Evolutionary conservation across 1,284 basidiomycete species (phyloP).

Genomic region (Phaffia rhodozyma): DNA sequence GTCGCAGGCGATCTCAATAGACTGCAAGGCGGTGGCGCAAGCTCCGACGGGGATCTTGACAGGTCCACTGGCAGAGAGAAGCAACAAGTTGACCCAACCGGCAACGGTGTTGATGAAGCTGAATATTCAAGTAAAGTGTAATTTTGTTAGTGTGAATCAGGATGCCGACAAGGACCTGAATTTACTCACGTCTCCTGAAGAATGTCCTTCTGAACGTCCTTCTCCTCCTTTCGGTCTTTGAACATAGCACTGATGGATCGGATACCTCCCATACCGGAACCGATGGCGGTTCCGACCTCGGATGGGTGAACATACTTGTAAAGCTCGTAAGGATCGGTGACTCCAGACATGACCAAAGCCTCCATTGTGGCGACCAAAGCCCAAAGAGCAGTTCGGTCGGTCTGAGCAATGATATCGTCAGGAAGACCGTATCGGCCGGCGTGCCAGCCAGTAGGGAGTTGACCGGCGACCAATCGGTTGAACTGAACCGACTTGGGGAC

Average conservation of each 20-base stretch:
- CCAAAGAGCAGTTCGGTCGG: slow-evolving; percentile 86
- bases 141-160: slow-evolving; percentile 5
- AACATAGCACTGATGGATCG: slow-evolving; percentile 88
- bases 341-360: slow-evolving; percentile 90
- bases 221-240: slow-evolving; percentile 93
- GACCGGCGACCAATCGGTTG: slow-evolving; percentile 86
- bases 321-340: slow-evolving; percentile 92
- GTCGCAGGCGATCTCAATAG: slow-evolving; percentile 94
- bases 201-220: slow-evolving; percentile 95
- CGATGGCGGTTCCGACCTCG: slow-evolving; percentile 81
- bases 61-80: slow-evolving; percentile 87
- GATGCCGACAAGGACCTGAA: slow-evolving; percentile 20
- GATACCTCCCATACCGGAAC: slow-evolving; percentile 96
- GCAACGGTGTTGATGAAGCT: slow-evolving; percentile 96
- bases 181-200: slow-evolving; percentile 82
- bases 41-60: slow-evolving; percentile 99
- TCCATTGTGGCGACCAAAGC: slow-evolving; percentile 89
- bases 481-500: slow-evolving; percentile 94
- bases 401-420: slow-evolving; percentile 90
- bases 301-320: slow-evolving; percentile 96
- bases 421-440: slow-evolving; percentile 94
- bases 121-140: background rate
- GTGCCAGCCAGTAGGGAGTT: slow-evolving; percentile 94
- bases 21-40: slow-evolving; percentile 95
- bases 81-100: slow-evolving; percentile 90